Conservation (phyloP, 768 basidiomycete species). For the Russula emetica region DNA sequence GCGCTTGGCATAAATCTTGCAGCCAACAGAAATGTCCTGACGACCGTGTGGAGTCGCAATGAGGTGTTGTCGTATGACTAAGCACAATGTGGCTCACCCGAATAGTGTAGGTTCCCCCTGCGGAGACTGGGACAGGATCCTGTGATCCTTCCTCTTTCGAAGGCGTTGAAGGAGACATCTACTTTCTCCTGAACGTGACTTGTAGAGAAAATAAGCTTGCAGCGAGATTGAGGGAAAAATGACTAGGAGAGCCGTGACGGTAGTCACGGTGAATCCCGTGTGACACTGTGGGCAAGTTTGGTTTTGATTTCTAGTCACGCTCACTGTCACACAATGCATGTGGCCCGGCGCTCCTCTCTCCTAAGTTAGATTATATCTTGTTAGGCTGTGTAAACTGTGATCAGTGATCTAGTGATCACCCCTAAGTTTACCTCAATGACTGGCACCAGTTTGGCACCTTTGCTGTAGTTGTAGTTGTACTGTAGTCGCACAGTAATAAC, state of each 20-base stretch:
- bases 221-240: slow-evolving; percentile 14
- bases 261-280: slow-evolving; percentile 2
- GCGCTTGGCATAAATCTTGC: slow-evolving; percentile 90
- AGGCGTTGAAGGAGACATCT: slow-evolving; percentile 28
- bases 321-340: background rate
- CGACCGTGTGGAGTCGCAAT: slow-evolving; percentile 26
- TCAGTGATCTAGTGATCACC: background rate
- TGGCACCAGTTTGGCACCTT: background rate
- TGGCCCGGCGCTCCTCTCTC: background rate
- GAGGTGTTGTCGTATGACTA: slow-evolving; percentile 25
- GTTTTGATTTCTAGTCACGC: background rate
- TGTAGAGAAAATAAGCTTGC: background rate
- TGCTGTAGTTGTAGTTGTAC: background rate
- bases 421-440: background rate
- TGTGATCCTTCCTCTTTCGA: slow-evolving; percentile 38
- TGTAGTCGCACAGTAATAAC: background rate
- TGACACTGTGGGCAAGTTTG: slow-evolving; percentile 7
- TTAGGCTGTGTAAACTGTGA: background rate
- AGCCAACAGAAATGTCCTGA: slow-evolving; percentile 86
- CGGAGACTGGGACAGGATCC: slow-evolving; percentile 60
- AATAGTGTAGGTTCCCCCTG: slow-evolving; percentile 72
- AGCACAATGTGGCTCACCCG: slow-evolving; percentile 48
- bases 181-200: slow-evolving; percentile 1
- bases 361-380: background rate
- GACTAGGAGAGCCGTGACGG: slow-evolving; percentile 19